These are phyloP conservation scores for Canavalia ensiformis DNA, from an alignment of 306 rosid species.

Conservation along the genomic window DNA sequence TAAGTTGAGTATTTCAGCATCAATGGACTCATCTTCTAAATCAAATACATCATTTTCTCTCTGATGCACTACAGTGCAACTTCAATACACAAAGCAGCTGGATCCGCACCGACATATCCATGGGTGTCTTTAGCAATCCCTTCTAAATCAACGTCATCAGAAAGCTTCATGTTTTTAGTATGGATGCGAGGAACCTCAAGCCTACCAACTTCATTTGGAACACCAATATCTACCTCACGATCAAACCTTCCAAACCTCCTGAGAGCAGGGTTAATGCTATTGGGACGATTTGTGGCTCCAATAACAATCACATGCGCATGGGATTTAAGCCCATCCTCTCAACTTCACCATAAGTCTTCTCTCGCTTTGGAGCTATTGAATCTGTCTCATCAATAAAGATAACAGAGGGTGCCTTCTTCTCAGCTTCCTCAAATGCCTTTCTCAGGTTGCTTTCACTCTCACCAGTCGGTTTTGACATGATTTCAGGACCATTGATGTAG, in stretches of 20 bases:
- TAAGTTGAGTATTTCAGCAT: conserved; percentile 93
- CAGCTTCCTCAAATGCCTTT: conserved; percentile 99
- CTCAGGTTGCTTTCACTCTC: conserved; percentile 27
- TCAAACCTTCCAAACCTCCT: conserved; percentile 99
- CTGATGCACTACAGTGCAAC: conserved; percentile 98
- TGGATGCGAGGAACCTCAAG: too few species aligned
- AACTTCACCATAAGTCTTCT: conserved; percentile 97
- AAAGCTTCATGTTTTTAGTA: too few species aligned
- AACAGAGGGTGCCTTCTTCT: conserved; percentile 98
- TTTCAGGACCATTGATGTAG: conserved; percentile 66
- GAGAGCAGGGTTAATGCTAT: conserved; percentile 96
- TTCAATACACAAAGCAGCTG: conserved; percentile 95
- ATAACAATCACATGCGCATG: conserved; percentile 96
- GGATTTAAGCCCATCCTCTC: conserved; percentile 97
- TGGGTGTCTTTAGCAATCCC: conserved; percentile 35
- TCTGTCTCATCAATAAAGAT: conserved; percentile 95
- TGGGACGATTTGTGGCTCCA: conserved; percentile 97
- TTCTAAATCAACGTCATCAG: too few species aligned
- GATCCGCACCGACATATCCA: conserved; percentile 97
- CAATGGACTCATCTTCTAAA: conserved; percentile 93
- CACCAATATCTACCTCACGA: conserved; percentile 48
- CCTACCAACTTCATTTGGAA: too few species aligned
- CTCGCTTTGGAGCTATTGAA: conserved; percentile 97
- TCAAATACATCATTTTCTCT: conserved; percentile 96
- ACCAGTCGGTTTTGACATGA: too few species aligned